Conservation (phyloP, 2,329 filamentous ascomycete genomes). For the Ophiostoma angusticollis region DNA sequence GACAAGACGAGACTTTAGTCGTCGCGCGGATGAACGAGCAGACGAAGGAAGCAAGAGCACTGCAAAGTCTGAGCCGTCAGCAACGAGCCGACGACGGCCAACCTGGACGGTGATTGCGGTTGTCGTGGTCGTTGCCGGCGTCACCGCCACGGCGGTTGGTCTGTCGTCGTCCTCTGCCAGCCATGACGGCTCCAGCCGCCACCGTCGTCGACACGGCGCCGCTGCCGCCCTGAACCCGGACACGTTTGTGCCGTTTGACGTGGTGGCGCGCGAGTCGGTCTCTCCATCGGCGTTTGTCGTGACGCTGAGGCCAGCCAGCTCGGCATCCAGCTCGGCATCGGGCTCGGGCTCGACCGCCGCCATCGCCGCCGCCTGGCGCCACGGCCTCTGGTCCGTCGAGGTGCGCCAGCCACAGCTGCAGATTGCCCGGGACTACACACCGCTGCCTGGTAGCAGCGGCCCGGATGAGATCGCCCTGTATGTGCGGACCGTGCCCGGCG, state of each 20-base stretch:
- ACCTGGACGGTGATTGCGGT: background rate
- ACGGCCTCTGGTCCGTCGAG: constrained; percentile 76
- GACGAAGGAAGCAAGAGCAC: no score
- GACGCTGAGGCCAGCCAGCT: constrained; percentile 38
- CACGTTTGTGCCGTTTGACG: constrained; percentile 52
- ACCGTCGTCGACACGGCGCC: background rate
- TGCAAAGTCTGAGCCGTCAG: no score
- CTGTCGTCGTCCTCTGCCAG: background rate
- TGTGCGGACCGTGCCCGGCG: constrained; percentile 63
- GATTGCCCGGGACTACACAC: constrained; percentile 84
- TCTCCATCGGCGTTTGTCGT: constrained; percentile 59
- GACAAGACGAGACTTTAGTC: no score
- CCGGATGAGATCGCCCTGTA: constrained; percentile 52
- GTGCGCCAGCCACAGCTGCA: constrained; percentile 91
- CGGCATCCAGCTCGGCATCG: constrained; percentile 7
- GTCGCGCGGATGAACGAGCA: no score
- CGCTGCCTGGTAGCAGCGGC: no score
- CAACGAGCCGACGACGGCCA: no score
- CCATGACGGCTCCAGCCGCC: constrained; percentile 1
- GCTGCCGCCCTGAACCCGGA: constrained; percentile 37
- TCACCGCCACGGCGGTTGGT: background rate
- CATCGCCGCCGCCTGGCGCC: constrained; percentile 34
- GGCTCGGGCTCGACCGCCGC: constrained; percentile 12
- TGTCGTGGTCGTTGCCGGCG: background rate
- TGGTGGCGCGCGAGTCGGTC: constrained; percentile 47